Base-by-base conservation (phyloP, 805 yeast species). In the Cyberlindnera suaveolens region DNA sequence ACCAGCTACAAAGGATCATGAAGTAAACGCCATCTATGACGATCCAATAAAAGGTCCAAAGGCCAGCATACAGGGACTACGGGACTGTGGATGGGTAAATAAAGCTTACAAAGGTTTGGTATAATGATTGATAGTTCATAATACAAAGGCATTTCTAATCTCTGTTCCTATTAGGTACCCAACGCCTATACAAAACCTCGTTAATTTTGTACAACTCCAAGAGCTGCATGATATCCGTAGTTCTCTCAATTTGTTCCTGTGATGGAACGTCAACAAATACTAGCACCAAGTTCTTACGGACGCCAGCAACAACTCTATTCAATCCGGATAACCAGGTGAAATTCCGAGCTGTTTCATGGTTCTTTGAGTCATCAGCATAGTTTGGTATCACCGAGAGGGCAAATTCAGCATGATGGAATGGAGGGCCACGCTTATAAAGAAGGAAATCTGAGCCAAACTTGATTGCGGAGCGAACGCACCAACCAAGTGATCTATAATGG, bases 391-490 rank as follows among this genome's bases (percentile, higher is more conserved):
- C 66, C 37, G 75, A 57, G 3, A 87, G 66, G 6, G 91, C 86
- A 61, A 78, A 86, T 58, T 89, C 96, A 0, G 99, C 97, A 60
- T 93, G 99, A 40, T 83, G 79, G 60, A 90, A 88, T 2, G 97
- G 97, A 8, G 98, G 99, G 0, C 99, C 99, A 45, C 91, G 70
- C 42, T 82, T 78, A 61, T 93, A 93, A 5, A 93, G 68, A 8
- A 93, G 65, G 62, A 69, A 83, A 54, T 90, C 95, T n/a, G 85
- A 75, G 2, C 96, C 96, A 62, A 93, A 93, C 62, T 93, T 93
- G 44, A 89, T 76, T 0, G 98, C 99, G 0, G 90, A 77, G 45
- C 95, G 72, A 3, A 83, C 93, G 67, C 97, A 91, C 97, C 98
- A 93, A 0, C 97, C 97, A 20, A 78, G 71, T 0, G 96, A 81